Evolutionary conservation across 441 rosid genomes (phyloP).

Genomic region (Francoa sonchifolia): DNA sequence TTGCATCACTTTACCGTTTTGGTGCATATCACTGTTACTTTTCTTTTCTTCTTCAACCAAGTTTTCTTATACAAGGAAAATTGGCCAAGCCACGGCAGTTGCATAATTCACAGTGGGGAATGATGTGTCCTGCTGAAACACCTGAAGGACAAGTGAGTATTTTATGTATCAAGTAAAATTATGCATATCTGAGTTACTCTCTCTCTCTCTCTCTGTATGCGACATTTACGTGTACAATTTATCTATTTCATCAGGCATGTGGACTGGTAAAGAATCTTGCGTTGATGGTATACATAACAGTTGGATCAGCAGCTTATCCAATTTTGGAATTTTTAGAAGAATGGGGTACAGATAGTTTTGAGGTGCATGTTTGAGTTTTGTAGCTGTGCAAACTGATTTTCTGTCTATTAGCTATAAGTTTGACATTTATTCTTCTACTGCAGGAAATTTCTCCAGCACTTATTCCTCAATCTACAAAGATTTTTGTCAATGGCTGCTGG

Average conservation of each 20-base stretch:
- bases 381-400: constrained; percentile 1
- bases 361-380: constrained; percentile 34
- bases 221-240: not conserved
- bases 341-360: constrained; percentile 96
- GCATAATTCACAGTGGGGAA: constrained; percentile 99
- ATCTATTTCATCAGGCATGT: constrained; percentile 52
- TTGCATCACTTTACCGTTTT: too few relatives aligned
- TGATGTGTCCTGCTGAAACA: constrained; percentile 99
- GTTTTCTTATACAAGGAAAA: constrained; percentile 44
- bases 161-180: constrained; percentile 5
- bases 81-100: constrained; percentile 96
- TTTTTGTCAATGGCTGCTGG: constrained; percentile 96
- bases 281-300: constrained; percentile 92
- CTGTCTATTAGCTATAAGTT: too few relatives aligned
- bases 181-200: not conserved
- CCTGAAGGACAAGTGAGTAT: constrained; percentile 90
- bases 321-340: constrained; percentile 85
- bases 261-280: constrained; percentile 97
- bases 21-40: too few relatives aligned
- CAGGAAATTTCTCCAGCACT: constrained; percentile 99
- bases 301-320: constrained; percentile 90
- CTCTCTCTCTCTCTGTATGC: not conserved
- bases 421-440: constrained; percentile 12
- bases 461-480: constrained; percentile 90
- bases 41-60: constrained; percentile 3